phyloP scores from a whole-genome alignment of 2,329 filamentous ascomycete genomes.

The Diaporthe vexans region DNA sequence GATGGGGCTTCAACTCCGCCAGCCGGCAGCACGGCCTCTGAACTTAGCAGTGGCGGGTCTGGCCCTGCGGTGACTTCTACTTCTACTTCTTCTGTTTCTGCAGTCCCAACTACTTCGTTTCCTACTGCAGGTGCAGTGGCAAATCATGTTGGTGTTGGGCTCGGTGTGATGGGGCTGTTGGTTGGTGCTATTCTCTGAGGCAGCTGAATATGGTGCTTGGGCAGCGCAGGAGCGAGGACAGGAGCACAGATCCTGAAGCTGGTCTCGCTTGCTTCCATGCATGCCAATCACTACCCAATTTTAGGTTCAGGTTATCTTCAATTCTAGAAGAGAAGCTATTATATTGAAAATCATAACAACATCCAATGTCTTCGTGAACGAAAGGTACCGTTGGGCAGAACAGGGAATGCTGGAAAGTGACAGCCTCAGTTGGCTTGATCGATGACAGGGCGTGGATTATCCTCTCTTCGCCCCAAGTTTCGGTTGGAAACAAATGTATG shows the following conservation, averaged over 20 bases:
- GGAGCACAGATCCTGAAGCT: background rate
- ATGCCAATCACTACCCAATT: background rate
- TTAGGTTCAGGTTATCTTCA: background rate
- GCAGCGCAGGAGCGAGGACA: background rate
- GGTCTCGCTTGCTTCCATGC: background rate
- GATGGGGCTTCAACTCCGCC: background rate
- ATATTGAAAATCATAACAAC: background rate
- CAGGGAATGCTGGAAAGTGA: background rate
- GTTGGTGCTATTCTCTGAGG: conserved; percentile 59
- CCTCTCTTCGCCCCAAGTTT: too few species aligned
- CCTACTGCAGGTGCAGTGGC: conserved; percentile 46
- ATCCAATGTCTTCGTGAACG: background rate
- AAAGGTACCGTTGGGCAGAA: background rate
- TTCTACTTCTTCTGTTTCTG: conserved; percentile 20
- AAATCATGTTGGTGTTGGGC: conserved; percentile 51
- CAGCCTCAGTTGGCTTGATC: background rate
- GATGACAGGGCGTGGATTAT: background rate
- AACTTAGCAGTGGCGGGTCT: background rate
- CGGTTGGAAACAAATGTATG: too few species aligned
- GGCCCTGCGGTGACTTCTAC: conserved; percentile 7
- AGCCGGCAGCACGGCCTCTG: background rate
- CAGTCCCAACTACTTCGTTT: conserved; percentile 18
- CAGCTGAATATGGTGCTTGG: background rate
- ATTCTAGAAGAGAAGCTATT: background rate
- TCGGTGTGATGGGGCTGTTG: conserved; percentile 55